These are phyloP conservation scores for Metschnikowia lochheadii DNA, from an alignment of 805 yeast species.

Conservation along the genomic window DNA sequence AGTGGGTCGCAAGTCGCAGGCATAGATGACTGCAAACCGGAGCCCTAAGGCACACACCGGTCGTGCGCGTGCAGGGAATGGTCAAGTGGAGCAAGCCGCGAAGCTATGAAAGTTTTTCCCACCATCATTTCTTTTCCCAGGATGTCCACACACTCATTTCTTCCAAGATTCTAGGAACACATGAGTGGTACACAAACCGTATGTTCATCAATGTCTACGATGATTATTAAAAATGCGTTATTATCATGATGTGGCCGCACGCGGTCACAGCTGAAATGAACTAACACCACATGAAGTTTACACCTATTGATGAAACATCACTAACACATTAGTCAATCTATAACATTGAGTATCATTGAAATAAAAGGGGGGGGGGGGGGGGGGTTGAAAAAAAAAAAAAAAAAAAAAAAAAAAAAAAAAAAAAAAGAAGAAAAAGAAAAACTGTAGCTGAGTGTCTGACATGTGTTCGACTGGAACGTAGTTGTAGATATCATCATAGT, in stretches of 20 bases:
- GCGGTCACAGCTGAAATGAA: slow-evolving; percentile 40
- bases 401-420: no score
- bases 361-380: no score
- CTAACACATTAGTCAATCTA: slow-evolving; percentile 1
- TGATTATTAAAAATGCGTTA: slow-evolving; percentile 40
- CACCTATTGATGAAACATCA: background rate
- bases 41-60: background rate
- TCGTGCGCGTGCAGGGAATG: background rate
- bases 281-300: slow-evolving; percentile 42
- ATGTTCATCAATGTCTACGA: slow-evolving; percentile 13
- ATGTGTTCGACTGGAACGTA: no score
- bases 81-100: background rate
- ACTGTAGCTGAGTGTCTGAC: no score
- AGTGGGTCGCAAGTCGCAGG: no score
- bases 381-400: no score
- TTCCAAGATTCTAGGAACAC: background rate
- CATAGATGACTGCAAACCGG: background rate
- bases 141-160: background rate
- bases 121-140: no score
- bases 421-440: no score
- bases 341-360: background rate
- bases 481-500: no score
- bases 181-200: background rate
- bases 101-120: background rate
- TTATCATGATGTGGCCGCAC: slow-evolving; percentile 42